These are phyloP conservation scores for Xanthoparmelia taractica DNA, from an alignment of 495 filamentous ascomycete species.

Conservation along the genomic window DNA sequence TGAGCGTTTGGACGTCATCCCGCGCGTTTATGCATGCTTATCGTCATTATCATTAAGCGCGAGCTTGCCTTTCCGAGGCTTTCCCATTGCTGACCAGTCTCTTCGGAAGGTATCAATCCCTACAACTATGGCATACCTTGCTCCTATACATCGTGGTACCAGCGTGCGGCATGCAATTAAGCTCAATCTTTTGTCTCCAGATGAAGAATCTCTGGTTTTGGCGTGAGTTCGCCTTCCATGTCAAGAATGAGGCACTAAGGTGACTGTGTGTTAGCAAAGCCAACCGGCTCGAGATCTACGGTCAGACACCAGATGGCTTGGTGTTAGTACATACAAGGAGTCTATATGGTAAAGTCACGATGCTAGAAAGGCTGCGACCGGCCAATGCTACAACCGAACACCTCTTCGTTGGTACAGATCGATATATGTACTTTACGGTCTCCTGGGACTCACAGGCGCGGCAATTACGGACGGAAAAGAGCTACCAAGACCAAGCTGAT, in stretches of 20 bases:
- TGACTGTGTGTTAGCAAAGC: slow-evolving; percentile 54
- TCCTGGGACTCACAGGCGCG: slow-evolving; percentile 64
- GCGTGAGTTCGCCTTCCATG: slow-evolving; percentile 55
- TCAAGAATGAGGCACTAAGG: slow-evolving; percentile 1
- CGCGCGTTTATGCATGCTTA: slow-evolving; percentile 16
- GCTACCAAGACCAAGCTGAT: slow-evolving; percentile 65
- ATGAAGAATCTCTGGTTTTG: slow-evolving; percentile 75
- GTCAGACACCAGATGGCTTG: slow-evolving; percentile 51
- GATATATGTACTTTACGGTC: slow-evolving; percentile 81
- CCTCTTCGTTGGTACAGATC: slow-evolving; percentile 86
- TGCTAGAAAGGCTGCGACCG: slow-evolving; percentile 76
- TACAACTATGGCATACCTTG: slow-evolving; percentile 76
- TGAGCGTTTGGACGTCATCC: background rate
- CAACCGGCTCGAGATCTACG: slow-evolving; percentile 86
- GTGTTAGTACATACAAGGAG: slow-evolving; percentile 53
- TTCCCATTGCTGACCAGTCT: background rate
- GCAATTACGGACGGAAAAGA: slow-evolving; percentile 59
- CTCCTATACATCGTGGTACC: slow-evolving; percentile 85
- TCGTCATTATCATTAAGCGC: slow-evolving; percentile 11
- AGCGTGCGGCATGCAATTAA: slow-evolving; percentile 83
- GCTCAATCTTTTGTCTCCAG: slow-evolving; percentile 60
- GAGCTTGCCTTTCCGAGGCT: background rate
- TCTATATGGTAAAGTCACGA: slow-evolving; percentile 76
- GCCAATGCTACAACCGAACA: slow-evolving; percentile 67
- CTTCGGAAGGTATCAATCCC: no score